A percentile compares a stretch with the other conserved stretches of the same genome.
Conservation (phyloP, 257 asterid genomes). For the Lycium barbarum region DNA sequence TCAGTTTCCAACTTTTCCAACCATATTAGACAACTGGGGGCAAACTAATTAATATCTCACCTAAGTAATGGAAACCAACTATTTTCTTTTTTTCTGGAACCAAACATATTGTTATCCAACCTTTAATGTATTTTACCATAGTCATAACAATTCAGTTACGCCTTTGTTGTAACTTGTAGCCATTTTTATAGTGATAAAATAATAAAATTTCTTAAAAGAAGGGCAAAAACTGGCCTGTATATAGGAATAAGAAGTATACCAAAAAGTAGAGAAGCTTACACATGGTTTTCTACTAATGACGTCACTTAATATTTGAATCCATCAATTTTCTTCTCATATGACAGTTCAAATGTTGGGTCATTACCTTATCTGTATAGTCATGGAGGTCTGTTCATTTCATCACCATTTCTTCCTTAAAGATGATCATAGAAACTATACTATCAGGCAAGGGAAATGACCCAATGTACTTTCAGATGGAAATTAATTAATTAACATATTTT, state of each 20-base stretch:
- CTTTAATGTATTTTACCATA: neutral
- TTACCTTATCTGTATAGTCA: conserved; percentile 8
- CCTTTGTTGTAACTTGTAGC: neutral
- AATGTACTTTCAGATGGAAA: conserved; percentile 15
- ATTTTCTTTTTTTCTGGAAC: neutral
- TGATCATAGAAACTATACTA: neutral
- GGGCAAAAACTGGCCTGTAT: neutral
- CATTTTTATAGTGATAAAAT: neutral
- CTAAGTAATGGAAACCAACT: neutral
- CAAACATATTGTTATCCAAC: neutral
- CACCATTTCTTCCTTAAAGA: neutral
- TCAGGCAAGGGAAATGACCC: neutral
- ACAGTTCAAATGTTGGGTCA: neutral
- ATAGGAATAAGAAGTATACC: neutral
- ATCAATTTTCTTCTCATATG: neutral
- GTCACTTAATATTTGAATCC: neutral
- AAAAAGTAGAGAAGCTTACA: neutral
- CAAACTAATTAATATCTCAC: conserved; percentile 4
- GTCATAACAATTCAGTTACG: neutral
- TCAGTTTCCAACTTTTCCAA: neutral
- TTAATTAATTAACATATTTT: neutral
- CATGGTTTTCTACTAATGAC: neutral
- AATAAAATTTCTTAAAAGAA: no score
- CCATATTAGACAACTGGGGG: neutral
- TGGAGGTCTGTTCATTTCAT: conserved; percentile 10